Base-by-base conservation (phyloP, 345 rosid genomes). In the Pistacia integerrima region DNA sequence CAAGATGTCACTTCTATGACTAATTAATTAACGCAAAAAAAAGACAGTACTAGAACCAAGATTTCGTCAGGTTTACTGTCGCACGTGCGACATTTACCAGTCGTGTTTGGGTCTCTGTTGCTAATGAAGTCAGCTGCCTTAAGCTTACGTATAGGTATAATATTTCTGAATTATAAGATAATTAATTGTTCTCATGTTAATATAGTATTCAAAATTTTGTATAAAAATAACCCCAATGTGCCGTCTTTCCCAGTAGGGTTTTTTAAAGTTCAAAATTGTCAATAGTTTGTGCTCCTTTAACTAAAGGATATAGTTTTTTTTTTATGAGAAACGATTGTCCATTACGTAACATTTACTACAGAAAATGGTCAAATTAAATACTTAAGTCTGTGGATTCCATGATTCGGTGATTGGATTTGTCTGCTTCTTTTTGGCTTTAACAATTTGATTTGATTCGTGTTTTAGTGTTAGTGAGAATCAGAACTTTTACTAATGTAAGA, bases 361-460 rank as follows among this genome's bases (percentile, higher is more conserved):
- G 10, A 17, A 2, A 16, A 64, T 5, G 11, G 68, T 38, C 49
- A 38, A 64, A 64, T 2, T 41, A 30, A 10, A 49, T 49, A 49
- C 2, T 49, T 30, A 30, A 13, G 57, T 16, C 7, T 4, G 66
- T 57, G 61, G 72, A 62, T 66, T 66, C 69, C 16, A 11, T 38
- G 8, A 57, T 11, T 1, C 11, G 14, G 63, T 2, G n/a, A 56
- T 55, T 38, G 51, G 11, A 14, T 51, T 17, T 28, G 60, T 25
- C 38, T 13, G 44, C 33, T 13, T 58, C 72, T 33, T 69, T 55
- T 56, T 56, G 63, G 74, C n/a, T 57, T 71, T 12, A 11, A 57
- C 5, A 13, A 54, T 28, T 67, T 17, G 73, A 77, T 64, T 64
- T 69, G 81, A 81, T 74, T 81, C 71, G 14, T 35, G 25, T 9